Evolutionary conservation across 2,329 filamentous ascomycete genomes (phyloP).

Genomic region (Pestalotiopsis sp.): DNA sequence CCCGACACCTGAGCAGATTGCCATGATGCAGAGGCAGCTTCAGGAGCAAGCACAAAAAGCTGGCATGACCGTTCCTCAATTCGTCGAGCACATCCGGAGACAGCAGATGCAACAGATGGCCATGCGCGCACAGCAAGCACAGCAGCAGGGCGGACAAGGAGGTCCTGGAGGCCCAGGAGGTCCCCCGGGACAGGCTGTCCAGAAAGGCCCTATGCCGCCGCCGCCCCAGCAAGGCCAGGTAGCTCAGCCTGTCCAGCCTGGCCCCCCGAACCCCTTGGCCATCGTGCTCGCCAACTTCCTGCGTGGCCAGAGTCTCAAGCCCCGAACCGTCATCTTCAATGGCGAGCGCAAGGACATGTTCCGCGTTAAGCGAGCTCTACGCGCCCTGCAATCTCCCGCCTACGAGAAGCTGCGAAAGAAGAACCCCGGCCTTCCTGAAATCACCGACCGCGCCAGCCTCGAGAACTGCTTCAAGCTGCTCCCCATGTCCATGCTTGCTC

Average conservation of each 20-base stretch:
- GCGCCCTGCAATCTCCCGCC: conserved; percentile 83
- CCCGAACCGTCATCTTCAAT: conserved; percentile 87
- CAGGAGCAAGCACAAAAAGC: conserved; percentile 80
- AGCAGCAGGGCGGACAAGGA: conserved; percentile 27
- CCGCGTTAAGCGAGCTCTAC: conserved; percentile 95
- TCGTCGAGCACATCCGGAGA: conserved; percentile 69
- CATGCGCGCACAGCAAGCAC: conserved; percentile 39
- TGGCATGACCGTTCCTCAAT: conserved; percentile 83
- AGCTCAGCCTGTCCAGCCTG: conserved; percentile 69
- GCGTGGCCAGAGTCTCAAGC: conserved; percentile 81
- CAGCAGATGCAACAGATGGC: conserved; percentile 52
- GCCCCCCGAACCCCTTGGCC: conserved; percentile 85
- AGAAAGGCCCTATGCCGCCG: conserved; percentile 34
- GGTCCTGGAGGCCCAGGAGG: conserved; percentile 28
- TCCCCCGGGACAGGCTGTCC: conserved; percentile 35
- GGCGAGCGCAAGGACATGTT: conserved; percentile 99
- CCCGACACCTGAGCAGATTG: conserved; percentile 83
- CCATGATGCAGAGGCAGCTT: conserved; percentile 79
- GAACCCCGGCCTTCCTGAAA: conserved; percentile 84
- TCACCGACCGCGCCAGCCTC: conserved; percentile 84
- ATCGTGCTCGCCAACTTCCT: conserved; percentile 89
- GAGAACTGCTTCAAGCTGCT: conserved; percentile 95
- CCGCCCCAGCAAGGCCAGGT: conserved; percentile 47
- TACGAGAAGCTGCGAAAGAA: conserved; percentile 90
- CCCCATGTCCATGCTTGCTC: conserved; percentile 88